These are phyloP conservation scores for Parsonsia alboflavescens DNA, from an alignment of 257 asterid genomes.

Conservation along the genomic window DNA sequence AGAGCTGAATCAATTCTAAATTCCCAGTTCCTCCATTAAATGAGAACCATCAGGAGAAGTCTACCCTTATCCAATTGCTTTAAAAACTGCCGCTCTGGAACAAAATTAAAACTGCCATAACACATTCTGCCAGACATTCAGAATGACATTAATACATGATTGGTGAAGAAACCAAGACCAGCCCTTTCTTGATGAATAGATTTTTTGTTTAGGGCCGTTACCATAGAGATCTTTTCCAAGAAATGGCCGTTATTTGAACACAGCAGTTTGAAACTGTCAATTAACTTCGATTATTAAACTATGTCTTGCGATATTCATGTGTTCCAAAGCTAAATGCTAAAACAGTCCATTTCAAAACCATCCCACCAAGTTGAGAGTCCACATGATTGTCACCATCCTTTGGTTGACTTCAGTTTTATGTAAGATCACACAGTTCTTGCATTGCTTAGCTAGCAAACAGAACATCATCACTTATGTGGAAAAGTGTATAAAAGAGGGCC, in stretches of 20 bases:
- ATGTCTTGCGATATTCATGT: conserved; percentile 10
- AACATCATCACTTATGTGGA: neutral
- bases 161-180: neutral
- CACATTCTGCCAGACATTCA: neutral
- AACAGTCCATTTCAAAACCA: neutral
- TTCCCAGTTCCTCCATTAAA: neutral
- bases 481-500: conserved; percentile 21
- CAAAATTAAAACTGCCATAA: conserved; percentile 5
- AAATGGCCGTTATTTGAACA: neutral
- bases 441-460: conserved; percentile 20
- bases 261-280: neutral
- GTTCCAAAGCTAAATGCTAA: conserved; percentile 1
- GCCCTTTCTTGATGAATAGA: neutral
- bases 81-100: conserved; percentile 1
- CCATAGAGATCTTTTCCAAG: neutral
- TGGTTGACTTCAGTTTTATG: neutral
- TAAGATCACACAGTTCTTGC: neutral
- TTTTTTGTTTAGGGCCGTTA: conserved; percentile 11
- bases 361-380: conserved; percentile 7
- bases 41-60: neutral
- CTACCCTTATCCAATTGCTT: conserved; percentile 22
- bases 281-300: neutral
- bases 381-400: conserved; percentile 9
- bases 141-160: neutral
- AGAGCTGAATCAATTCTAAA: too few relatives aligned